These are phyloP conservation scores for Aspergillus alliaceus DNA, from an alignment of 2,329 filamentous ascomycete species.

Conservation along the genomic window DNA sequence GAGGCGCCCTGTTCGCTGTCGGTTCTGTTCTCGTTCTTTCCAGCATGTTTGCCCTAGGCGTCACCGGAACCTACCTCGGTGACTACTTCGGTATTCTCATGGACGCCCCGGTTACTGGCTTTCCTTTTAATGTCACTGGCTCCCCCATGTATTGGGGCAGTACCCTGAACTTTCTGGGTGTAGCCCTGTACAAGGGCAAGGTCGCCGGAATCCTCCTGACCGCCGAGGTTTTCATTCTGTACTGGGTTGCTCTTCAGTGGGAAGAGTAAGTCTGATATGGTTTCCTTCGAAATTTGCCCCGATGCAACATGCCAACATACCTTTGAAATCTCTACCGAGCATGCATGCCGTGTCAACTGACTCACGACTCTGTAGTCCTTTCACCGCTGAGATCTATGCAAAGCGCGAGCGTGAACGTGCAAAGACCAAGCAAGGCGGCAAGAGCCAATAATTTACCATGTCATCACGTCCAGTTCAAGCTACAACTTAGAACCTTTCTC, in stretches of 20 bases:
- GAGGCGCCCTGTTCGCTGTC: constrained; percentile 67
- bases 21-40: constrained; percentile 86
- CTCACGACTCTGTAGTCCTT: constrained; percentile 56
- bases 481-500: neutral
- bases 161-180: constrained; percentile 87
- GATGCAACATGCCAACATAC: neutral
- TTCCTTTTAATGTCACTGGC: constrained; percentile 89
- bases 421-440: constrained; percentile 37
- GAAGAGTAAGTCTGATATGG: constrained; percentile 63
- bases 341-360: constrained; percentile 4
- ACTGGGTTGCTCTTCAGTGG: constrained; percentile 76
- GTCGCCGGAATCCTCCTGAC: constrained; percentile 82
- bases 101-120: constrained; percentile 90
- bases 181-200: constrained; percentile 80
- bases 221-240: constrained; percentile 71
- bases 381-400: constrained; percentile 88
- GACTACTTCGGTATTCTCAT: constrained; percentile 99
- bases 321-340: constrained; percentile 1
- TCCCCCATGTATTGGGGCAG: constrained; percentile 97
- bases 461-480: neutral
- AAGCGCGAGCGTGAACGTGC: constrained; percentile 57
- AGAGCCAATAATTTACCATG: constrained; percentile 32
- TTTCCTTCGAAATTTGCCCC: constrained; percentile 1
- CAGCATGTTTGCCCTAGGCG: constrained; percentile 86
- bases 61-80: constrained; percentile 94